Base-by-base conservation (phyloP, 2,329 filamentous ascomycete species). In the Myriosclerotinia scirpicola region DNA sequence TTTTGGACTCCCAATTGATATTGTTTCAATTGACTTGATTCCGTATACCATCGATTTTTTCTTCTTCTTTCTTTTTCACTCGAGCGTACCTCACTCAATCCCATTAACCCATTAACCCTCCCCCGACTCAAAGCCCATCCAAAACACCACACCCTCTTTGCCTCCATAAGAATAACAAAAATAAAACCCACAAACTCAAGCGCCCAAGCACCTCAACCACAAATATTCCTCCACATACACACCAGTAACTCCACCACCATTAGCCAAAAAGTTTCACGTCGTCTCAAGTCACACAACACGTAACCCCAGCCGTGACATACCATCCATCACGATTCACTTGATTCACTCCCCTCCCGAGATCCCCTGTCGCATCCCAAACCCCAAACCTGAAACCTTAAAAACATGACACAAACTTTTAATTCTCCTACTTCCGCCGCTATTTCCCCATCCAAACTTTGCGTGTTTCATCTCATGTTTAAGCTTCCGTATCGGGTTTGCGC, bases 211-310 rank as follows among this genome's bases (percentile, higher is more conserved):
- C 22, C 48, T 26, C n/a, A 8, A 11, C 12, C 9, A 52, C 22
- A 14, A 26, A 26, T 5, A n/a, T 52, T 12, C 14, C 40, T 14
- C 46, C n/a, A 34, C 5, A 34, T 34, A 34, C 6, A 26, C 34
- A 4, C 22, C 26, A 54, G 6, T 34, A 34, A 34, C 30, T 54
- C 17, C 30, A 20, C 6, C 12, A 3, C 52, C 14, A 36, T n/a
- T n/a, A n/a, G 7, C 11, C 20, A 17, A 17, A 34, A n/a, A 60
- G 42, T 60, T 38, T 50, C 56, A 26, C 20, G 42, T 38, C n/a
- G 44, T 60, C 30, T 60, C 44, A 50, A 36, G 56, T 59, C n/a
- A 22, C 42, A 48, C 42, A 60, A 36, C 7, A 14, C 34, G 56
- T 60, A 60, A 50, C 20, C 56, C 56, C 56, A 11, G 30, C 30